Base-by-base conservation (phyloP, 805 yeast genomes). In the Komagataella populi region DNA sequence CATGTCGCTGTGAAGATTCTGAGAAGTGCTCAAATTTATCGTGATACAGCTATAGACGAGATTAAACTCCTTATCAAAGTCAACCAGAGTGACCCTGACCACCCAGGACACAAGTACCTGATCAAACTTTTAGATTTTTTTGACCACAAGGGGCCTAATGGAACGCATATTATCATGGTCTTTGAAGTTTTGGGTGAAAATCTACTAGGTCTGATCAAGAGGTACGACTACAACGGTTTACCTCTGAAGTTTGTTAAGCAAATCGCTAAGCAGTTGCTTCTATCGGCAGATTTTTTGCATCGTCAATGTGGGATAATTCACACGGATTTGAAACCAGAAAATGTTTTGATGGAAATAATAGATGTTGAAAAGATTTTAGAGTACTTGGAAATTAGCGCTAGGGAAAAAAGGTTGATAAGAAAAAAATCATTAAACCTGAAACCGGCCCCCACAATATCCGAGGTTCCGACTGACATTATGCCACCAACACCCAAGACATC, bases 131-230 rank as follows among this genome's bases (percentile, higher is more conserved):
- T 88, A 53, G 98, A 93, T 65, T 80, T 85, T 53, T 93, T 93
- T 63, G 78, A 81, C 52, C 96, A 91, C 62, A 68, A 71, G 46
- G 99, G 99, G 1, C 89, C 87, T 4, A 88, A 93, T 65, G 99
- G 99, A 1, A 74, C 77, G 2, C 99, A 93, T 67, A 83, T 89
- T 8, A 91, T 93, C 53, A 93, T 93, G 98, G 97, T 91, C 1
- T 93, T 93, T 65, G 99, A 93, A 68, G 96, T 93, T 0, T 71
- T 93, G 55, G 99, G 99, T 18, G 99, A 93, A 65, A 91, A 89
- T 63, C 66, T 93, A 57, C 70, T 93, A 50, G 90, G 96, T 18
- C 71, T 93, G 57, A 88, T 91, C 53, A 77, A 87, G 56, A 74
- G 90, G 52, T 90, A 78, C 58, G 76, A 77, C 49, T 70, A 68